phyloP scores from a whole-genome alignment of 345 rosid species.

The Salix udensis region DNA sequence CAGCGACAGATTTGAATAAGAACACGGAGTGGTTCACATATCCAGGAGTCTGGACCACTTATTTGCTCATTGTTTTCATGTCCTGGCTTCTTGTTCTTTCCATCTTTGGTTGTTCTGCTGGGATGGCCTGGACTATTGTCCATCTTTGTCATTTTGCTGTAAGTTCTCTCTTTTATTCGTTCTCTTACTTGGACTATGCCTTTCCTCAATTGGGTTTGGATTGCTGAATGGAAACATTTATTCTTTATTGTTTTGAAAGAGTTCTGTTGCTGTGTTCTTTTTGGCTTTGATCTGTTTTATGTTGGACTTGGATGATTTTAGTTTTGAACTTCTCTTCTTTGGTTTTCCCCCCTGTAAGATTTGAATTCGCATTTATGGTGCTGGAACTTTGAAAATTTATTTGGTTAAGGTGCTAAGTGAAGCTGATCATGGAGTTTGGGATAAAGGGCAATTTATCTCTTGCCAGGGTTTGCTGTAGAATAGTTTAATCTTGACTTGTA shows the following conservation, averaged over 20 bases:
- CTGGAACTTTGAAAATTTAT: neutral
- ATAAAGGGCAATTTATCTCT: too few species aligned
- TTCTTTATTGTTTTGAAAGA: neutral
- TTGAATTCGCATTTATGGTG: neutral
- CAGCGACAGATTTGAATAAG: slow-evolving; percentile 74
- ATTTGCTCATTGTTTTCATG: slow-evolving; percentile 63
- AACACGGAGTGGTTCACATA: slow-evolving; percentile 90
- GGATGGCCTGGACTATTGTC: slow-evolving; percentile 85
- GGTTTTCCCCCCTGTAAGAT: neutral
- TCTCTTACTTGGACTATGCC: neutral
- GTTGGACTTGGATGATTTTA: neutral
- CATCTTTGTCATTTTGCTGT: slow-evolving; percentile 65
- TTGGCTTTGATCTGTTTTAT: slow-evolving; percentile 3
- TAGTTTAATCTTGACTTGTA: neutral
- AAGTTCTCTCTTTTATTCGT: slow-evolving; percentile 6
- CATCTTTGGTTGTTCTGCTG: slow-evolving; percentile 59
- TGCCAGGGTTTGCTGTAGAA: slow-evolving; percentile 3
- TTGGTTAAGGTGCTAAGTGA: neutral
- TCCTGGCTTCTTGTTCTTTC: slow-evolving; percentile 70
- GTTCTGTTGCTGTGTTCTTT: neutral
- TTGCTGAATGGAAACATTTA: neutral
- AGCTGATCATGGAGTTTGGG: slow-evolving; percentile 2
- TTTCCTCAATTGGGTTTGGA: neutral
- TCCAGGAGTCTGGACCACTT: slow-evolving; percentile 81
- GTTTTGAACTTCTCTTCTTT: neutral